Evolutionary conservation across 2,329 filamentous ascomycete species (phyloP).

Genomic region (Exophiala sp.): DNA sequence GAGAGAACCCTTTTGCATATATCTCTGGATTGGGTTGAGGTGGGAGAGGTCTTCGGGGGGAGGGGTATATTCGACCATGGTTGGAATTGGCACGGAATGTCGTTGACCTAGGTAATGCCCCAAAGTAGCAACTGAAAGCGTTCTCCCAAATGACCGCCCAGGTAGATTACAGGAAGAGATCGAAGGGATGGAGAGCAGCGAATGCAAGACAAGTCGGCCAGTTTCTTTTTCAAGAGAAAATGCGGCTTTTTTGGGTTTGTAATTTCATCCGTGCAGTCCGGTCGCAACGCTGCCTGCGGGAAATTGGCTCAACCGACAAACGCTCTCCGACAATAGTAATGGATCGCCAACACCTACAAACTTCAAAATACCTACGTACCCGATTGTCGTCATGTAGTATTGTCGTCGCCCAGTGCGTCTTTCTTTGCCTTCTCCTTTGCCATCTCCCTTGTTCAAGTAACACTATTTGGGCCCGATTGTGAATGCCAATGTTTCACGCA

Average conservation of each 20-base stretch:
- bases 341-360: not conserved
- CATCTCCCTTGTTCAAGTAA: not conserved
- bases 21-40: slow-evolving; percentile 28
- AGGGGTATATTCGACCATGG: slow-evolving; percentile 25
- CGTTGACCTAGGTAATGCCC: too few relatives aligned
- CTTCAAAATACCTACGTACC: too few relatives aligned
- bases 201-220: too few relatives aligned
- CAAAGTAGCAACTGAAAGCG: too few relatives aligned
- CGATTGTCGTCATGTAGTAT: too few relatives aligned
- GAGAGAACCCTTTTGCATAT: slow-evolving; percentile 27
- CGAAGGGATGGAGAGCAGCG: not conserved
- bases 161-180: not conserved
- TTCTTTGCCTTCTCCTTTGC: not conserved
- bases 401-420: too few relatives aligned
- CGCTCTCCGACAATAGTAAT: not conserved
- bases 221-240: too few relatives aligned
- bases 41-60: slow-evolving; percentile 23
- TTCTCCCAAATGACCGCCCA: too few relatives aligned
- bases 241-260: not conserved
- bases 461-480: not conserved
- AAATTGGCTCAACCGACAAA: not conserved
- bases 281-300: not conserved
- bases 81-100: not conserved
- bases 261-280: not conserved
- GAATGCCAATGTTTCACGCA: not conserved